Base-by-base conservation (phyloP, 371 early-diverging fungal genomes). In the Parasitella parasitica region DNA sequence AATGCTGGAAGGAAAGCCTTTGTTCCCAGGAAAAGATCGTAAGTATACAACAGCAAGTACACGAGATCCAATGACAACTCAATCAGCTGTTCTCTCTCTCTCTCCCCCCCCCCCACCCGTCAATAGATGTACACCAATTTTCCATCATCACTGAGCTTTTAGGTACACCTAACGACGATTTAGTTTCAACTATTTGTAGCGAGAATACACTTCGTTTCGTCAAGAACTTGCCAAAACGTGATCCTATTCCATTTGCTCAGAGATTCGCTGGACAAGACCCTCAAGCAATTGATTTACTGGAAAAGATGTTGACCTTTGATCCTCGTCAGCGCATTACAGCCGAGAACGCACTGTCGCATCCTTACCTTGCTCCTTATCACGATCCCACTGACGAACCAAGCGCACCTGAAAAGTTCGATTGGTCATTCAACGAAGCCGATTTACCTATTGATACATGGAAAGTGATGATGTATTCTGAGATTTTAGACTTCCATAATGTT, bases 1-100 rank as follows among this genome's bases (percentile, higher is more conserved):
- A 80, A 94, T 99, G 89, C 75, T 97, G 41, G 93, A 93, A 71
- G 93, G 94, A 69, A 93, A 92, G 75, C 97, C 99, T 16, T 71
- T 99, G 46, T 99, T 99, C 83, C 95, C 97, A 20, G 99, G 93
- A 41, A 93, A 95, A 67, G 97, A 97, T 80, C 96, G 91, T 91
- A 84, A 78, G 18, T 61, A 16, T 48, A 27, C 11, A 4, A 38
- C 18, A 7, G 22, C 2, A 3, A 13, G 24, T 36, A 56, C 12
- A 24, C 3, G 3, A 57, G 49, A 51, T 18, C 28, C 4, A 30
- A 35, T 6, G 36, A 34, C 28, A 32, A 54, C 16, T 11, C 6
- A 34, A 26, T 35, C n/a, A n/a, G n/a, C 11, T 32, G 11, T 9
- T 9, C 18, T 58, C 3, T 55, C 7, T n/a, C n/a, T n/a, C n/a